Evolutionary conservation across 78 protist genomes (phyloP), one percentile per base, ranked within the genome.

Genomic region (Corallochytrium limacisporum): DNA sequence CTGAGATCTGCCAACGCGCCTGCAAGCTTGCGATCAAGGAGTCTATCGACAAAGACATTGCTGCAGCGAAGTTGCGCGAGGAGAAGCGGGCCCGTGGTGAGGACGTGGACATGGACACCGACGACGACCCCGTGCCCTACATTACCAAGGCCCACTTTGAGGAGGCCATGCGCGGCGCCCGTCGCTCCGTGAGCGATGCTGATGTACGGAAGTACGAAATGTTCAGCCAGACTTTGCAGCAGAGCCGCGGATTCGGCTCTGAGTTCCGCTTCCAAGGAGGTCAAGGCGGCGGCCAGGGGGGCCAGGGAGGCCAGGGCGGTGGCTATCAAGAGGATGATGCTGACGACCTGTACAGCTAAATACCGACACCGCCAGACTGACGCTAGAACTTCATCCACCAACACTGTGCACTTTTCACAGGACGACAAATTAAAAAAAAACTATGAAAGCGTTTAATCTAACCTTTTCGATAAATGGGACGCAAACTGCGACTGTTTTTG

Each of bases 1-100:
- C 98, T 42, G 98, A 77, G 60, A 91, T 97, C 84, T 90, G 97
- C 89, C 99, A 95, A 78, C 81, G 95, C 38, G 87, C 65, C 5
- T 60, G 63, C 78, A 95, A 95, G 82, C 62, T 93, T 26, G 99
- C 99, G 60, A 93, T 95, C 71, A 84, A 96, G 59, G 98, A 92
- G 78, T 31, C 81, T 8, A 97, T 97, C 72, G 91, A 77, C 63
- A 38, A 36, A 26, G 83, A 75, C 31, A 81, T 88, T n/a, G n/a
- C n/a, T n/a, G n/a, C n/a, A n/a, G n/a, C n/a, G n/a, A n/a, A n/a
- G 4, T 50, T 51, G 71, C 44, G 38, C 31, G 68, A 70, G 75
- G 29, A 32, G 67, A 84, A 76, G 92, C 40, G 36, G 67, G 61
- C 40, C 33, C 65, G 42, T 20, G 57, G 60, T 72, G 62, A 22